phyloP scores from a whole-genome alignment of 129 eudicot species.

The Artemisia annua region DNA sequence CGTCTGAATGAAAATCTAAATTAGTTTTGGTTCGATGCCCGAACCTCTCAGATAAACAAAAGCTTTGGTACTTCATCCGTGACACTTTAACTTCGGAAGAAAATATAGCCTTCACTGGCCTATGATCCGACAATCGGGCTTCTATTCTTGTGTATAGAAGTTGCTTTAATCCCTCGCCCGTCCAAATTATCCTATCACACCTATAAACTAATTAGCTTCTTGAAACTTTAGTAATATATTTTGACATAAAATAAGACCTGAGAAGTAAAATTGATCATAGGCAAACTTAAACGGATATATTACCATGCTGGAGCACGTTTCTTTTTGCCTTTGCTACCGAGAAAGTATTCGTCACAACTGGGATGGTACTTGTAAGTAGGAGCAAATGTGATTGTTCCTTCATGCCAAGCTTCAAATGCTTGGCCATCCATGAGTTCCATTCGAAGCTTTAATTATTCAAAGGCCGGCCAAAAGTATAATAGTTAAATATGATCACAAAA shows the following conservation, averaged over 20 bases:
- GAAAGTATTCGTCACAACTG: slow-evolving; percentile 55
- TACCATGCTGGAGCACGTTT: slow-evolving; percentile 91
- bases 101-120: slow-evolving; percentile 68
- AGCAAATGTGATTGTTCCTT: slow-evolving; percentile 63
- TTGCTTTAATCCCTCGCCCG: slow-evolving; percentile 65
- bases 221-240: too few species aligned
- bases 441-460: slow-evolving; percentile 47
- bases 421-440: slow-evolving; percentile 63
- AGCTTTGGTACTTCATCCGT: slow-evolving; percentile 34
- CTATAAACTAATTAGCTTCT: slow-evolving; percentile 19
- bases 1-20: slow-evolving; percentile 33
- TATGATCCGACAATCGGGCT: slow-evolving; percentile 61
- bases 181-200: slow-evolving; percentile 85
- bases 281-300: neutral
- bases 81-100: slow-evolving; percentile 47
- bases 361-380: slow-evolving; percentile 79
- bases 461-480: neutral
- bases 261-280: neutral
- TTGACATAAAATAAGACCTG: neutral
- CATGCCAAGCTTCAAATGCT: slow-evolving; percentile 78
- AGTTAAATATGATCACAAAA: neutral
- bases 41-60: slow-evolving; percentile 60
- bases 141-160: slow-evolving; percentile 50
- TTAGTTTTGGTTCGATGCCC: slow-evolving; percentile 24
- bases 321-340: slow-evolving; percentile 46